A percentile compares a stretch with the other conserved stretches of the same genome.
Conservation (phyloP, 2,329 filamentous ascomycete genomes). For the Nothomitra cinnamomea region DNA sequence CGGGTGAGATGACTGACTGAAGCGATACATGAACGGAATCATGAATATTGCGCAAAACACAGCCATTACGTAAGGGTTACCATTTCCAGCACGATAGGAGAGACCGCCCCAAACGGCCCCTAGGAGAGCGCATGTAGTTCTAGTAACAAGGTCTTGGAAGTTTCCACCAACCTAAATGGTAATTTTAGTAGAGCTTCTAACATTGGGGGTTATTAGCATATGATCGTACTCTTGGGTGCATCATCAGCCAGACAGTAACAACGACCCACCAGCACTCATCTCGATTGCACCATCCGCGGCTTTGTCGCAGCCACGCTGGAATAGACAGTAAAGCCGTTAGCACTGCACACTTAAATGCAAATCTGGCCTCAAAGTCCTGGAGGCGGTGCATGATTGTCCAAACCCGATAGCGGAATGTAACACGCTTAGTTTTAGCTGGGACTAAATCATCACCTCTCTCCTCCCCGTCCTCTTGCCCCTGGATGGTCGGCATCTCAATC, state of each 20-base stretch:
- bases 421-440: conserved; percentile 16
- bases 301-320: conserved; percentile 33
- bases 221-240: conserved; percentile 28
- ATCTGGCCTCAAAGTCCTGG: conserved; percentile 40
- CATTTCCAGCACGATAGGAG: conserved; percentile 32
- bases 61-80: conserved; percentile 37
- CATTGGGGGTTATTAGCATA: neutral
- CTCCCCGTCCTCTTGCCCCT: conserved; percentile 18
- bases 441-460: conserved; percentile 22
- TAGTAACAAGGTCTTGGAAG: conserved; percentile 37
- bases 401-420: conserved; percentile 25
- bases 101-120: conserved; percentile 39
- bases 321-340: conserved; percentile 34
- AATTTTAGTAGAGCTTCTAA: neutral
- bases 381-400: conserved; percentile 35
- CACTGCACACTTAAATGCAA: conserved; percentile 36
- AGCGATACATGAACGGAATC: conserved; percentile 42
- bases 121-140: conserved; percentile 31
- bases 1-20: conserved; percentile 34
- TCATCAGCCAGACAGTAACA: conserved; percentile 38
- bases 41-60: conserved; percentile 39
- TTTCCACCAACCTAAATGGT: conserved; percentile 34
- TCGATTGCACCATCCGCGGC: conserved; percentile 35
- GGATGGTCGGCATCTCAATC: neutral
- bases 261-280: conserved; percentile 43